Evolutionary conservation across 441 rosid species (phyloP).

Genomic region (Biscutella laevigata): DNA sequence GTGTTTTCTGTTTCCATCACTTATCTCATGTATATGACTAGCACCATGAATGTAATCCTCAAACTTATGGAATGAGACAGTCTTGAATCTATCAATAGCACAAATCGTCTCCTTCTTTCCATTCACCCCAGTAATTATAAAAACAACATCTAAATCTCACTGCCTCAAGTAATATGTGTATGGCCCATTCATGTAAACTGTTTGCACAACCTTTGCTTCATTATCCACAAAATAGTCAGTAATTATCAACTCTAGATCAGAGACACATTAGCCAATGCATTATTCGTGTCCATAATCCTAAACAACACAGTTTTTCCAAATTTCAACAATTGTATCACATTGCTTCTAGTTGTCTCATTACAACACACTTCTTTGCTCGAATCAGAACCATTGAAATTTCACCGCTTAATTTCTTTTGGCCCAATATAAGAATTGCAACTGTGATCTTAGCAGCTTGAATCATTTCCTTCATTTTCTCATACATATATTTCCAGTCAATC

Average conservation of each 20-base stretch:
- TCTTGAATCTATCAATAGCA: slow-evolving; percentile 72
- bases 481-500: too few relatives aligned
- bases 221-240: slow-evolving; percentile 42
- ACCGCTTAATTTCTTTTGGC: slow-evolving; percentile 77
- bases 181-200: too few relatives aligned
- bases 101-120: slow-evolving; percentile 78
- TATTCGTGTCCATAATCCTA: slow-evolving; percentile 90
- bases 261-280: slow-evolving; percentile 51
- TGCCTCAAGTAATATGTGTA: too few relatives aligned
- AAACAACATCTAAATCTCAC: too few relatives aligned
- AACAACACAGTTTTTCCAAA: slow-evolving; percentile 89
- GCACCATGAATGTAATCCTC: slow-evolving; percentile 79
- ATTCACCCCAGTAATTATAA: too few relatives aligned
- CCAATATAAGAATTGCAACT: too few relatives aligned
- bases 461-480: too few relatives aligned
- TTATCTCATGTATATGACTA: slow-evolving; percentile 60
- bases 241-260: slow-evolving; percentile 47
- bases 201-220: slow-evolving; percentile 68
- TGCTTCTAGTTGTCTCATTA: slow-evolving; percentile 73
- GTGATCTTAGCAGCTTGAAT: too few relatives aligned
- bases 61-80: slow-evolving; percentile 72
- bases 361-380: slow-evolving; percentile 62
- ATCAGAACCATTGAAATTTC: slow-evolving; percentile 48
- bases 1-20: slow-evolving; percentile 54
- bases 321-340: slow-evolving; percentile 76